Evolutionary conservation across 116 monocot genomes (phyloP).

Genomic region (Dioscorea cayenensis): DNA sequence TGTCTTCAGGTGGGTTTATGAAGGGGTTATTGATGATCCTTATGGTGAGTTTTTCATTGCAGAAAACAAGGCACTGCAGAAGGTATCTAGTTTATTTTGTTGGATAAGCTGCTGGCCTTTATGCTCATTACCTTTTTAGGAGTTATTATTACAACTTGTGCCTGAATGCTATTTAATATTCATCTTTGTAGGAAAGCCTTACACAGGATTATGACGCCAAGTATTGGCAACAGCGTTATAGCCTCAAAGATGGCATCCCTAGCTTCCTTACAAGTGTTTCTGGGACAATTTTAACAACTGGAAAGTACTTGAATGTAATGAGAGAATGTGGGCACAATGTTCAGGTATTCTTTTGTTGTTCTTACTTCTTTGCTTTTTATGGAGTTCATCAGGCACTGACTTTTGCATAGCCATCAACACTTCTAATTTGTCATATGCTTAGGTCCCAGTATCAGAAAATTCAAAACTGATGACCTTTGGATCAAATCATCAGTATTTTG

Average conservation of each 20-base stretch:
- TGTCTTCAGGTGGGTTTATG: conserved; percentile 81
- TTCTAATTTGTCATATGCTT: conserved; percentile 4
- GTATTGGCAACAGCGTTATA: conserved; percentile 94
- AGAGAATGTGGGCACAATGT: conserved; percentile 95
- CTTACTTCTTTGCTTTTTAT: neutral
- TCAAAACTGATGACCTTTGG: conserved; percentile 68
- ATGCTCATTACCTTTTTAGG: neutral
- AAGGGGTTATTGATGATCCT: conserved; percentile 93
- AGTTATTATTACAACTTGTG: neutral
- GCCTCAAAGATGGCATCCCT: conserved; percentile 83
- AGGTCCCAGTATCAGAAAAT: conserved; percentile 79
- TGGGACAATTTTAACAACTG: conserved; percentile 79
- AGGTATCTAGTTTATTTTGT: conserved; percentile 41
- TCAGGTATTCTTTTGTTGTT: conserved; percentile 48
- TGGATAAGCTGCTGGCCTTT: neutral
- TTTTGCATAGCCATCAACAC: neutral
- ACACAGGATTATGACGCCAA: conserved; percentile 94
- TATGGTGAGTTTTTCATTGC: conserved; percentile 97
- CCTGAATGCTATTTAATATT: neutral
- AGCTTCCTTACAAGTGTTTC: conserved; percentile 86
- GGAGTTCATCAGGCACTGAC: neutral
- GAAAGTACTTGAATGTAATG: conserved; percentile 98
- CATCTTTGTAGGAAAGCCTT: conserved; percentile 73
- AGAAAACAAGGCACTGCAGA: conserved; percentile 86
- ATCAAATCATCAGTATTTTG: conserved; percentile 86